Evolutionary conservation across 1,284 basidiomycete genomes (phyloP).

Genomic region (Peniophora sp.): DNA sequence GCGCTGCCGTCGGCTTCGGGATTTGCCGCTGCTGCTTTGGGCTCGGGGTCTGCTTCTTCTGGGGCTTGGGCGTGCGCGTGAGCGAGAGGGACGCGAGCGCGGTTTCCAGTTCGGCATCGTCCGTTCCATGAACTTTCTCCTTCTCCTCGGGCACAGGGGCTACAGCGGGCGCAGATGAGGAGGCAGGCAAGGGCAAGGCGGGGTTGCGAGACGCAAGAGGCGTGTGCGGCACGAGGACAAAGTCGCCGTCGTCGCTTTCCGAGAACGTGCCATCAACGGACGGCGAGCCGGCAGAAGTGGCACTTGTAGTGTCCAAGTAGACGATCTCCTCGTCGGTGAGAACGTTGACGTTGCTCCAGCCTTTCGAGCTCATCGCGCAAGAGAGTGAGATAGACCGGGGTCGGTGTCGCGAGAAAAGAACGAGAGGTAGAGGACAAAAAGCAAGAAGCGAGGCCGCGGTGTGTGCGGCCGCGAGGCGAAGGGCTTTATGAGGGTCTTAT

Average conservation of each 20-base stretch:
- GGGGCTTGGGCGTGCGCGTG: conserved; percentile 1
- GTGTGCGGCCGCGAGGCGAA: too few species aligned
- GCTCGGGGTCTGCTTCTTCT: conserved; percentile 4
- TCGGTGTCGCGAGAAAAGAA: too few species aligned
- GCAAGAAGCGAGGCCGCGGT: too few species aligned
- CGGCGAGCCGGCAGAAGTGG: not conserved
- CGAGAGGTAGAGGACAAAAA: too few species aligned
- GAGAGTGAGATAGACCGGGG: too few species aligned
- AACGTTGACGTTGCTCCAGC: not conserved
- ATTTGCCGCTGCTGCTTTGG: not conserved
- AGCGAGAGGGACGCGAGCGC: conserved; percentile 18
- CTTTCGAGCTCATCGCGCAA: not conserved
- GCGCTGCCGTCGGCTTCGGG: not conserved
- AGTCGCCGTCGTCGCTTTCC: conserved; percentile 21
- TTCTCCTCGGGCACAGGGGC: too few species aligned
- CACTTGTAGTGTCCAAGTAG: conserved; percentile 18
- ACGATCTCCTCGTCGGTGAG: conserved; percentile 41
- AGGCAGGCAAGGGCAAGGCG: conserved; percentile 6
- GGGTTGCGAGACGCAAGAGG: conserved; percentile 5
- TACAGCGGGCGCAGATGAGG: not conserved
- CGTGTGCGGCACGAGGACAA: conserved; percentile 7
- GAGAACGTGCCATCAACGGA: conserved; percentile 23
- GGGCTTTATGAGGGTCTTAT: too few species aligned
- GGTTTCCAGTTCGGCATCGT: conserved; percentile 12
- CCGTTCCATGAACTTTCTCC: not conserved